A percentile compares a stretch with the other conserved stretches of the same genome.
These are phyloP conservation scores for Arxiozyma slooffiae DNA, from an alignment of 1,139 yeast species.

Conservation along the genomic window DNA sequence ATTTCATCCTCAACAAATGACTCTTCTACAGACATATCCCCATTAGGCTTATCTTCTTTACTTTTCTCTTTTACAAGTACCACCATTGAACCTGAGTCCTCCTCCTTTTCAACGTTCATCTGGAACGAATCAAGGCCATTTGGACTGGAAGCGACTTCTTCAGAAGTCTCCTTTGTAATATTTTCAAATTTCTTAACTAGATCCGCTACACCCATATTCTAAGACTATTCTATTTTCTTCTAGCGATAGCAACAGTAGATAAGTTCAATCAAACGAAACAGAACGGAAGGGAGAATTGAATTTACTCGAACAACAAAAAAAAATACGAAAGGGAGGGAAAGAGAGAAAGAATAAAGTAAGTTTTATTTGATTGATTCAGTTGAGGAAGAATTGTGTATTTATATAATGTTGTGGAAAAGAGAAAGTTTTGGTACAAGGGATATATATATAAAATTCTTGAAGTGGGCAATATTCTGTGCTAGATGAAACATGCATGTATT, in stretches of 20 bases:
- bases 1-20: neutral
- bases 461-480: neutral
- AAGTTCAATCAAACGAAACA: too few species aligned
- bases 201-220: constrained; percentile 31
- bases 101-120: too few species aligned
- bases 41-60: neutral
- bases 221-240: too few species aligned
- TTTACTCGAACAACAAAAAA: too few species aligned
- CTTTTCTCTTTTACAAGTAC: neutral
- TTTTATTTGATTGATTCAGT: too few species aligned
- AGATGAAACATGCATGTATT: neutral
- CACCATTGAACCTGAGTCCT: neutral
- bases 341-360: too few species aligned
- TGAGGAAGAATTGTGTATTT: too few species aligned
- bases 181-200: constrained; percentile 30
- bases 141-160: neutral
- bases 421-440: too few species aligned
- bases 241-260: too few species aligned
- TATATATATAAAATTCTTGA: neutral
- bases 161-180: constrained; percentile 15
- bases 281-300: too few species aligned
- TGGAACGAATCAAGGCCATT: neutral
- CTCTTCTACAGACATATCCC: neutral
- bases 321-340: too few species aligned
- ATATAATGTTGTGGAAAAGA: too few species aligned